Evolutionary conservation across 208 protist genomes (phyloP).

Genomic region (Lotmaria passim): DNA sequence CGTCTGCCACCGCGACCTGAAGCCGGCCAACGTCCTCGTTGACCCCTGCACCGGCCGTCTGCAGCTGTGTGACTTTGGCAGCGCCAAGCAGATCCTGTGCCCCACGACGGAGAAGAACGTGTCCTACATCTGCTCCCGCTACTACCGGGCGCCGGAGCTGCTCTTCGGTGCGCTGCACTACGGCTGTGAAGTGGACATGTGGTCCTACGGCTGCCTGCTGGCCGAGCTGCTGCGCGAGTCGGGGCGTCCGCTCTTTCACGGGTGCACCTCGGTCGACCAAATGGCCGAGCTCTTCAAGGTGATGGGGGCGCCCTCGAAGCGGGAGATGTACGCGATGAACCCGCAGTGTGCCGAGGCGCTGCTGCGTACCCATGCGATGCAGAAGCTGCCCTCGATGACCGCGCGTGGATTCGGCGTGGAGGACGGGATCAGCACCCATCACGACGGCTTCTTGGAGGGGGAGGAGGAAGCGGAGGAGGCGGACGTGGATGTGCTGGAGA

Average conservation of each 20-base stretch:
- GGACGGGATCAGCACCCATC: background rate
- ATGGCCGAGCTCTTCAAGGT: slow-evolving; percentile 97
- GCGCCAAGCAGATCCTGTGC: slow-evolving; percentile 77
- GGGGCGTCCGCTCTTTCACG: slow-evolving; percentile 89
- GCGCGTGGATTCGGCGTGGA: background rate
- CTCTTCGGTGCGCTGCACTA: slow-evolving; percentile 91
- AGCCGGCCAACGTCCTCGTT: slow-evolving; percentile 91
- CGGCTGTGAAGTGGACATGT: slow-evolving; percentile 90
- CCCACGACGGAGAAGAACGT: slow-evolving; percentile 73
- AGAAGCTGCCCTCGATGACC: slow-evolving; percentile 9
- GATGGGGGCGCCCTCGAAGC: slow-evolving; percentile 92
- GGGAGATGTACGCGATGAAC: slow-evolving; percentile 97
- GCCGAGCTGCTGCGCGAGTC: slow-evolving; percentile 94
- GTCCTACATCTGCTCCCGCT: slow-evolving; percentile 93
- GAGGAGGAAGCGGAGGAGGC: slow-evolving; percentile 27
- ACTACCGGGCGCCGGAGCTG: slow-evolving; percentile 96
- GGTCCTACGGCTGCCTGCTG: slow-evolving; percentile 94
- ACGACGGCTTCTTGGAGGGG: slow-evolving; percentile 1
- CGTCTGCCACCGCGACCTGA: slow-evolving; percentile 91
- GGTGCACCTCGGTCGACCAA: slow-evolving; percentile 96
- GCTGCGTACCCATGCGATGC: slow-evolving; percentile 36
- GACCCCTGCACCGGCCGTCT: slow-evolving; percentile 62
- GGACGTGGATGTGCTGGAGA: slow-evolving; percentile 8
- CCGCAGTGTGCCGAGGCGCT: slow-evolving; percentile 91
- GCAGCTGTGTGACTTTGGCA: slow-evolving; percentile 92